Evolutionary conservation across 2,329 filamentous ascomycete genomes (phyloP), one percentile per base, ranked within the genome.

Genomic region (Cucurbitaria berberidis): DNA sequence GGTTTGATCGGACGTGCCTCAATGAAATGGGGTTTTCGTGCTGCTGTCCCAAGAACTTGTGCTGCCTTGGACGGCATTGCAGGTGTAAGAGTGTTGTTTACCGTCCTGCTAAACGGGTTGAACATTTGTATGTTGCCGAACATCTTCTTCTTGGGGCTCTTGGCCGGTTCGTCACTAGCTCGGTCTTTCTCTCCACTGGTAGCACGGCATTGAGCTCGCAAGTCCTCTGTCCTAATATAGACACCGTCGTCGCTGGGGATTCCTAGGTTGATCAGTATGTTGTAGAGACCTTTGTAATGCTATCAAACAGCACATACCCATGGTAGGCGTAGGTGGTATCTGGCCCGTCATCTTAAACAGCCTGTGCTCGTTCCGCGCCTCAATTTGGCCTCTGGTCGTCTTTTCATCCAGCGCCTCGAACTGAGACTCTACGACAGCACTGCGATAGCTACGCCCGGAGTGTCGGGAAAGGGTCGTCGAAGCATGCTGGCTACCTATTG

Each of bases 61-160:
- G 72, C 62, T 46, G 70, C 62, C 49, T 70, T 67, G 1, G 44
- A 47, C 8, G 68, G 62, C 61, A 70, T 66, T 19, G 47, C 30
- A 13, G 59, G 57, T 11, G 57, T 41, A 3, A 57, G 39, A 9
- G 39, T 36, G 4, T 18, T 51, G 8, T 39, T 42, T 1, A 64
- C 48, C 7, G 60, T 45, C 29, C 60, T 67, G 24, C 49, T 62
- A 38, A 72, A 72, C 3, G 54, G 58, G 8, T 68, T 69, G 5
- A 71, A 53, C 27, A 59, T 64, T 43, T 39, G 36, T 11, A 39
- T 39, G 36, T 70, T 66, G 13, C 74, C 73, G 44, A 78, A 70
- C 22, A 78, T 55, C 48, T 72, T 73, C 65, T 75, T 78, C 62
- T 71, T 77, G 0, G 76, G 76, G 46, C 74, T 78, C 60, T 73